These are phyloP conservation scores for Fraxinus xanthoxyloides DNA, from an alignment of 305 asterid species.

Conservation along the genomic window DNA sequence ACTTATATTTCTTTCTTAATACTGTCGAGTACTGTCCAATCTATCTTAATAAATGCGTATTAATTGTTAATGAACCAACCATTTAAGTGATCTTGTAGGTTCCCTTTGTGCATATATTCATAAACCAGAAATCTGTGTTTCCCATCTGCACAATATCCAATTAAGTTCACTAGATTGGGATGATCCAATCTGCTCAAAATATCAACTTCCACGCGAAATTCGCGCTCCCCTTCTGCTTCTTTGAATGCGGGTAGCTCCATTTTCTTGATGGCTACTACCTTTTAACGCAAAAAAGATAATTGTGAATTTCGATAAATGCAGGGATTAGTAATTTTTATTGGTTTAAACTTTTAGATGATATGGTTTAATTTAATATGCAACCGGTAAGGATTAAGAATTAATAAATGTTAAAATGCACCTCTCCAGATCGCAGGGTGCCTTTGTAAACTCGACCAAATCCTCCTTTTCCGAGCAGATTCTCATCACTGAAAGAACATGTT, in stretches of 20 bases:
- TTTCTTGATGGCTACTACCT: constrained; percentile 95
- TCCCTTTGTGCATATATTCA: constrained; percentile 84
- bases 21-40: neutral
- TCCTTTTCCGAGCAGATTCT: constrained; percentile 80
- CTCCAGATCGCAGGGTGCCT: constrained; percentile 83
- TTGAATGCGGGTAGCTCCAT: constrained; percentile 85
- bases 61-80: constrained; percentile 45
- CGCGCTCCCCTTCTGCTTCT: constrained; percentile 89
- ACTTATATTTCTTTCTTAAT: neutral
- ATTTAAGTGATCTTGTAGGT: constrained; percentile 88
- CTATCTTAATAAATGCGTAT: neutral
- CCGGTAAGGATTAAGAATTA: neutral
- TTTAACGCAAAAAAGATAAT: constrained; percentile 18
- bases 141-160: constrained; percentile 95
- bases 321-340: constrained; percentile 3
- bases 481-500: constrained; percentile 69
- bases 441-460: constrained; percentile 92
- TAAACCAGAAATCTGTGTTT: constrained; percentile 91
- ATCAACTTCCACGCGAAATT: constrained; percentile 92
- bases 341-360: neutral
- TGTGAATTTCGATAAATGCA: neutral
- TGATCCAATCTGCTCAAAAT: constrained; percentile 93
- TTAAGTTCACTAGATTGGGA: constrained; percentile 78
- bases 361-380: neutral
- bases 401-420: constrained; percentile 40